Evolutionary conservation across 2,329 filamentous ascomycete genomes (phyloP), one percentile per base, ranked within the genome.

Genomic region (Xenoacremonium recifei): DNA sequence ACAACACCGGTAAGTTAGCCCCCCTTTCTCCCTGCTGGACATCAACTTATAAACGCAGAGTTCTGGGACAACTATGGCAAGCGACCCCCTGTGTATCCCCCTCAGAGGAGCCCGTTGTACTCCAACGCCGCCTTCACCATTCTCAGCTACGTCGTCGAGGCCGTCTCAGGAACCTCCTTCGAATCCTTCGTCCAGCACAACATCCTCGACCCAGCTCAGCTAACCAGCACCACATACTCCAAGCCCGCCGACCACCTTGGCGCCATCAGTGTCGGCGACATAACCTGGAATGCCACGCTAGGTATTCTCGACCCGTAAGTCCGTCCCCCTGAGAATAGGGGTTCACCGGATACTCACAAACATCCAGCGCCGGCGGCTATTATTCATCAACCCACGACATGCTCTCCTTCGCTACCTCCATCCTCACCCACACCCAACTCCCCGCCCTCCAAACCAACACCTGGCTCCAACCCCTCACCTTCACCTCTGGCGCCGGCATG

Each of bases 101-200:
- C 72, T 0, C 70, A 67, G 47, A 59, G 62, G 1, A 66, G 58
- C 4, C 71, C 73, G 0, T 58, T 62, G 11, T 77, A 77, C 51
- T 69, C 71, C 19, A 75, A 76, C 50, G 57, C 65, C 4, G 71
- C 60, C 3, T 72, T 70, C 21, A 52, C 63, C 6, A 37, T 73
- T 5, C 63, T 75, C 3, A 69, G 67, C 3, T 52, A 68, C 3
- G 67, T 67, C 1, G 55, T 76, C 3, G 67, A 73, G 42, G 61
- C 59, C 9, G 59, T 69, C 0, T 68, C 70, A 0, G 65, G 66
- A 4, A 60, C 59, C 17, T 45, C 63, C 1, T 67, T 69, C 23
- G 53, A 57, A 2, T 53, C 70, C 3, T 55, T 71, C 13, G 63
- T 67, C 23, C 46, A 62, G 9, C 45, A 64, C 9, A 51, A 47